Percentiles rank a stretch among this genome's conserved stretches.
Evolutionary conservation across 805 yeast genomes (phyloP).

Genomic region (Starmerella vaccinii): DNA sequence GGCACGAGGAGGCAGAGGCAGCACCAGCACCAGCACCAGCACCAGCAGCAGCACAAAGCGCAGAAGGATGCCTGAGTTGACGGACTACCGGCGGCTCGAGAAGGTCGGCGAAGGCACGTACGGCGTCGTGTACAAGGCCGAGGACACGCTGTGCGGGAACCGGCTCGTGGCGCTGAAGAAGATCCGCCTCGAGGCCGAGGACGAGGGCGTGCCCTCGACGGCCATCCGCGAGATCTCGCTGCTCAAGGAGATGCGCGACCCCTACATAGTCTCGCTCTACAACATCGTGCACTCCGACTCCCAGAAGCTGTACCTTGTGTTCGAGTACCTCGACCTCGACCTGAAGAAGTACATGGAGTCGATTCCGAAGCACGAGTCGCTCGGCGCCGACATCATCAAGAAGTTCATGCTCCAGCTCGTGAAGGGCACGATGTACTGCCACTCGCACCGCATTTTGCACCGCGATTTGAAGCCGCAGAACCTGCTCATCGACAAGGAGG

Average conservation of each 20-base stretch:
- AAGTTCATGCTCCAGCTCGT: constrained; percentile 85
- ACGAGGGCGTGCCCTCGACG: constrained; percentile 97
- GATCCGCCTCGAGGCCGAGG: constrained; percentile 90
- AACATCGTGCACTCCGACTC: constrained; percentile 93
- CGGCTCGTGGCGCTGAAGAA: constrained; percentile 93
- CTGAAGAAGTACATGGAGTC: constrained; percentile 94
- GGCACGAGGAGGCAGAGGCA: constrained; percentile 3
- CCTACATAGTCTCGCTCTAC: constrained; percentile 79
- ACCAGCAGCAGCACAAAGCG: too few species aligned
- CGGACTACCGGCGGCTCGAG: constrained; percentile 87
- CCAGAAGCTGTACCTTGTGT: constrained; percentile 83
- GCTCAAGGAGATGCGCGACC: constrained; percentile 86
- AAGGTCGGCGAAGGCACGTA: constrained; percentile 97
- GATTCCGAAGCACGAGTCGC: constrained; percentile 79
- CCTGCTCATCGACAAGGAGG: constrained; percentile 86
- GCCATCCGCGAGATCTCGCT: constrained; percentile 94
- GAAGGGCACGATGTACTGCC: constrained; percentile 87
- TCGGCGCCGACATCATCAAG: constrained; percentile 84
- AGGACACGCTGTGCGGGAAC: constrained; percentile 78
- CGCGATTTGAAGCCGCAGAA: constrained; percentile 96
- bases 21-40: too few species aligned
- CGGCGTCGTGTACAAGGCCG: constrained; percentile 95
- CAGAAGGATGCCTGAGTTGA: constrained; percentile 65
- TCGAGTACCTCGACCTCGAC: constrained; percentile 88
- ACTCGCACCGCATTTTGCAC: constrained; percentile 85